phyloP scores from a whole-genome alignment of 2,329 filamentous ascomycete species.

The Penicillium sp. region DNA sequence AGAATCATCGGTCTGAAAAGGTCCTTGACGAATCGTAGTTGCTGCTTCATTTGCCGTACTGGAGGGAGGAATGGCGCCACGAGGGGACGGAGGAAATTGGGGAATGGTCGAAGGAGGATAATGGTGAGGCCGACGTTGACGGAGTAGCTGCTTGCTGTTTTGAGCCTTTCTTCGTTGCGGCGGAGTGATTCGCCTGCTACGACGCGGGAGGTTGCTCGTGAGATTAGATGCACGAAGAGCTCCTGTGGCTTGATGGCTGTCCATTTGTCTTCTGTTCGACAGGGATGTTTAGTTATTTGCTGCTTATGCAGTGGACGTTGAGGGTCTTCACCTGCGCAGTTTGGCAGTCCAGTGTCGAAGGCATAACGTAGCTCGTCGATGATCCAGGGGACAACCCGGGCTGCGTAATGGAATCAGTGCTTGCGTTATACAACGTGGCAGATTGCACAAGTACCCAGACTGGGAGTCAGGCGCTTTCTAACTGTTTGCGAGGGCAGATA shows the following conservation, averaged over 20 bases:
- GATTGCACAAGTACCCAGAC: slow-evolving; percentile 14
- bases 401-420: slow-evolving; percentile 8
- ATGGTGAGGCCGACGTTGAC: slow-evolving; percentile 35
- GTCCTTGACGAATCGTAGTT: slow-evolving; percentile 30
- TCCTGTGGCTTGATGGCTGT: slow-evolving; percentile 21
- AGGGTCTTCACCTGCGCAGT: slow-evolving; percentile 21
- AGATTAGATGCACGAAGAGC: slow-evolving; percentile 35
- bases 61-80: slow-evolving; percentile 36
- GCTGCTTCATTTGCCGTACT: slow-evolving; percentile 31
- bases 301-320: background rate
- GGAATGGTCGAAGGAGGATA: slow-evolving; percentile 34
- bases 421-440: background rate
- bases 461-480: slow-evolving; percentile 25
- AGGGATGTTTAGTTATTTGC: background rate
- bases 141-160: slow-evolving; percentile 34
- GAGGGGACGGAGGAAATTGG: slow-evolving; percentile 33
- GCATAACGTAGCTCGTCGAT: slow-evolving; percentile 28
- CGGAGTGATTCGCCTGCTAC: slow-evolving; percentile 40
- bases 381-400: slow-evolving; percentile 23
- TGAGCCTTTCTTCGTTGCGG: slow-evolving; percentile 41
- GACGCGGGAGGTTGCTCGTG: slow-evolving; percentile 41
- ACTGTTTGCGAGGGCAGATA: slow-evolving; percentile 25
- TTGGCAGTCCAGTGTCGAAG: slow-evolving; percentile 23
- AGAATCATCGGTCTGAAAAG: slow-evolving; percentile 37
- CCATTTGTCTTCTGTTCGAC: slow-evolving; percentile 21